Base-by-base conservation (phyloP, 1,284 basidiomycete species). In the Cryptococcus jaspeensis region DNA sequence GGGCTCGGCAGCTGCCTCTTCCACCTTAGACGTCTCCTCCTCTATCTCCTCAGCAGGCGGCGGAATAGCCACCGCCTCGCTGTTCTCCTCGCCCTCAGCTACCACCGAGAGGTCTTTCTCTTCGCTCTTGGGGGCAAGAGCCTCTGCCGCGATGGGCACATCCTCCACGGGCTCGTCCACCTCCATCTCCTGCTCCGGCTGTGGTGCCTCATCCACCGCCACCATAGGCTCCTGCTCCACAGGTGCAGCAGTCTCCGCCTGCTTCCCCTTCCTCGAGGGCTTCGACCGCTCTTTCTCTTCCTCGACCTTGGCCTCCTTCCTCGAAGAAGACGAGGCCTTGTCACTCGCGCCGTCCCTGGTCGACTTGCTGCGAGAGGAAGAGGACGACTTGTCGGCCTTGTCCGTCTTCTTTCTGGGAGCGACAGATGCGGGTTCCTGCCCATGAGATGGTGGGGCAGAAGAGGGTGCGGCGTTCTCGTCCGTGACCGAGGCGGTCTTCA, bases 201-300 rank as follows among this genome's bases (percentile, higher is more conserved):
- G 4, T 9, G 28, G 28, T 32, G 9, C 28, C 28, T 32, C 28
- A 32, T 4, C 28, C 28, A 5, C 28, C 28, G 9, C 28, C 28
- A 32, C 28, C 28, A 32, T 32, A 4, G 28, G 5, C 28, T 32
- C 28, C 4, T 32, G 28, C 28, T 32, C 28, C 28, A 32, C 9
- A 32, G 28, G 28, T 9, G 4, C 28, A 32, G 28, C 9, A 4
- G 9, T 9, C 28, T 9, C 28, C 4, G 40, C 3, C 15, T 32
- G 16, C 42, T 52, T 45, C 20, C 28, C 42, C 36, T 52, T 59
- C 23, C 43, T 45, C 12, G 58, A 52, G 2, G 53, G 41, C 15
- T 23, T 32, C 15, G 50, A 52, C 16, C 23, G 7, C 45, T n/a
- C 32, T 20, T 47, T 28, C 32, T 28, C 32, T 9, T 47, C 45